Base-by-base conservation (phyloP, 192 early-diverging fungal genomes). In the Powellomyces hirtus region DNA sequence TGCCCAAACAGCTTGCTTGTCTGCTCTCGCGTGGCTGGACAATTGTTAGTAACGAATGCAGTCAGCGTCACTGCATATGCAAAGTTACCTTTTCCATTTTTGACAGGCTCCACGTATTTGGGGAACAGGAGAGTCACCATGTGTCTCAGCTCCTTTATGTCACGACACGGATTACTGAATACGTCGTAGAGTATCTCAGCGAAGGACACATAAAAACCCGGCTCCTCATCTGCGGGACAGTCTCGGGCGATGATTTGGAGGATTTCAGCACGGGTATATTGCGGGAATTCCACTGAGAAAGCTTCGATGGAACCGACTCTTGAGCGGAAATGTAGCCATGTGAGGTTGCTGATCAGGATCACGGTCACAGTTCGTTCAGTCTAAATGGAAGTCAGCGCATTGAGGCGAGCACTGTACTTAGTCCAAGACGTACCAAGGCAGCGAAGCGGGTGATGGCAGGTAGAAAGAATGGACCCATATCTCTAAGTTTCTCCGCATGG, bases 141-240 rank as follows among this genome's bases (percentile, higher is more conserved):
- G 59, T 96, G 89, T 27, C 92, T 75, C 13, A 98, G 79, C 75
- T 98, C 95, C 57, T 89, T 90, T 33, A 98, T 70, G 58, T 97
- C 91, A 33, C 84, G 83, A 69, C 91, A 92, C 40, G 90, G 89
- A 27, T 84, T 78, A 51, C 86, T 77, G 70, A 96, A 93, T 49
- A 93, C 87, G 34, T 91, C 88, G 70, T 92, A 92, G 4, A 94
- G 72, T 10, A 94, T 75, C 33, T 91, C 88, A 20, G 90, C 83
- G 81, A 96, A 98, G 0, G 79, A 74, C 51, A 75, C 71, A 61
- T 86, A 95, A 58, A 95, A 89, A 3, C 68, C 70, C 35, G 56
- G 56, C n/a, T 86, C 82, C 64, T 91, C 87, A 13, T 82, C 81
- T 36, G 65, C 46, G 10, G 81, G 78, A 40, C 90, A 89, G 74